phyloP scores from a whole-genome alignment of 2,329 filamentous ascomycete genomes.

The Uncinocarpus reesii region DNA sequence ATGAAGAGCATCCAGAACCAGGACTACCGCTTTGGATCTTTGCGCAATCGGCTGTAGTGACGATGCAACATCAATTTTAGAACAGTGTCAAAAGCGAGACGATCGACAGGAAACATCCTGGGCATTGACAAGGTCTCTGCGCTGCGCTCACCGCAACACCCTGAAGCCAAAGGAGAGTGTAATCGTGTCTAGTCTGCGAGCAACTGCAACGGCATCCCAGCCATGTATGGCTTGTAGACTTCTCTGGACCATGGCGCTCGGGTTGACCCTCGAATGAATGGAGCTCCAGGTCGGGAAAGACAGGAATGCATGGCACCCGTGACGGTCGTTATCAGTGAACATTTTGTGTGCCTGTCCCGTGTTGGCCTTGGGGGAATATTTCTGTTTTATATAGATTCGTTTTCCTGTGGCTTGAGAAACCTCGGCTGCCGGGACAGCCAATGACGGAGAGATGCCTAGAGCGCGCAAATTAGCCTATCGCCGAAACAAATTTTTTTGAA shows the following conservation, averaged over 20 bases:
- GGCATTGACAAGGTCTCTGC: neutral
- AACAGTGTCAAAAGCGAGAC: neutral
- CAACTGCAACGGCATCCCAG: neutral
- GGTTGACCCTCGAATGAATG: neutral
- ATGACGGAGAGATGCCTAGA: neutral
- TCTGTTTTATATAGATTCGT: no score
- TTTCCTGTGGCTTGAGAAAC: no score
- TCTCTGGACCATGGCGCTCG: neutral
- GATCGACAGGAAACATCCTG: conserved; percentile 1
- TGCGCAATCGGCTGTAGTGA: no score
- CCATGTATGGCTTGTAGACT: neutral
- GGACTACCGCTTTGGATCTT: no score
- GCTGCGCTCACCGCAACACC: neutral
- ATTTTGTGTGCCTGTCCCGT: no score
- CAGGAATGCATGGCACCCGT: no score
- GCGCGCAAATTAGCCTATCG: neutral
- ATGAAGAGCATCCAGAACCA: no score
- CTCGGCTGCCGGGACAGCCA: neutral
- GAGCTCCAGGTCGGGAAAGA: no score
- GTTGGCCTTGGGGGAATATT: no score
- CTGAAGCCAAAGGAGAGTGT: neutral
- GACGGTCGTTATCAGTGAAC: neutral
- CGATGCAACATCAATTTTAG: conserved; percentile 3
- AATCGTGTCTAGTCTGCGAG: no score
- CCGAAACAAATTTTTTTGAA: neutral